Conservation (phyloP, 352 stramenopile species). For the Globisporangium heterothallicum region DNA sequence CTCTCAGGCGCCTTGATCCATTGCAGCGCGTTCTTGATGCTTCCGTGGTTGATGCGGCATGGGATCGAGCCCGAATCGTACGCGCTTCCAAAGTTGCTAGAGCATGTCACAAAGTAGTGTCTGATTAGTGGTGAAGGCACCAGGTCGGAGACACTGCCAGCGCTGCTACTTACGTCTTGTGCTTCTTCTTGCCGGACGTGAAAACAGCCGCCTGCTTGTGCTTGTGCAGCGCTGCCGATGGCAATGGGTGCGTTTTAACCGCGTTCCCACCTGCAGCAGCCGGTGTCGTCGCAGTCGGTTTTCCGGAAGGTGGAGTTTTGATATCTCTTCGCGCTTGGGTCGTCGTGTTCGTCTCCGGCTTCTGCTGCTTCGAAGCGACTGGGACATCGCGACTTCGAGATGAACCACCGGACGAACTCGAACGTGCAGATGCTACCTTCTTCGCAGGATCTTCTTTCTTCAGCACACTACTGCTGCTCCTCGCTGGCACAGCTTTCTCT, state of each 20-base stretch:
- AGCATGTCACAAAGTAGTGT: neutral
- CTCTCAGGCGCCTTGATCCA: slow-evolving; percentile 65
- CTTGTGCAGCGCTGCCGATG: slow-evolving; percentile 52
- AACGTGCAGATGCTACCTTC: slow-evolving; percentile 7
- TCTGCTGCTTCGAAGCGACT: slow-evolving; percentile 4
- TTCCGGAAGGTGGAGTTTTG: slow-evolving; percentile 17
- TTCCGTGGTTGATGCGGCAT: slow-evolving; percentile 75
- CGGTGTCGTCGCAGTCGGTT: slow-evolving; percentile 1
- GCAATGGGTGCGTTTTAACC: slow-evolving; percentile 26
- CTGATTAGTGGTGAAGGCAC: no score
- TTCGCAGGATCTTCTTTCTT: neutral
- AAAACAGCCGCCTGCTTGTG: slow-evolving; percentile 77
- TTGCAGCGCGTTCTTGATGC: slow-evolving; percentile 68
- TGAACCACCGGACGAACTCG: slow-evolving; percentile 7
- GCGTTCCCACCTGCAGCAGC: neutral
- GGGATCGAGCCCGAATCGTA: slow-evolving; percentile 68
- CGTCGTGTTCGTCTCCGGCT: slow-evolving; percentile 1
- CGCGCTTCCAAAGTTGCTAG: slow-evolving; percentile 60
- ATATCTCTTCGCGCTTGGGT: slow-evolving; percentile 10
- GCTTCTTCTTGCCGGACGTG: slow-evolving; percentile 58
- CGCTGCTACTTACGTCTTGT: slow-evolving; percentile 55
- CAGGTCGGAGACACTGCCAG: no score
- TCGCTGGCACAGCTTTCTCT: slow-evolving; percentile 3
- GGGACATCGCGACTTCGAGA: neutral
- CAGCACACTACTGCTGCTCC: neutral